Percentiles rank a stretch among this genome's conserved stretches.
These are phyloP conservation scores for Inonotus hispidus DNA, from an alignment of 1,284 basidiomycete species.

Conservation along the genomic window DNA sequence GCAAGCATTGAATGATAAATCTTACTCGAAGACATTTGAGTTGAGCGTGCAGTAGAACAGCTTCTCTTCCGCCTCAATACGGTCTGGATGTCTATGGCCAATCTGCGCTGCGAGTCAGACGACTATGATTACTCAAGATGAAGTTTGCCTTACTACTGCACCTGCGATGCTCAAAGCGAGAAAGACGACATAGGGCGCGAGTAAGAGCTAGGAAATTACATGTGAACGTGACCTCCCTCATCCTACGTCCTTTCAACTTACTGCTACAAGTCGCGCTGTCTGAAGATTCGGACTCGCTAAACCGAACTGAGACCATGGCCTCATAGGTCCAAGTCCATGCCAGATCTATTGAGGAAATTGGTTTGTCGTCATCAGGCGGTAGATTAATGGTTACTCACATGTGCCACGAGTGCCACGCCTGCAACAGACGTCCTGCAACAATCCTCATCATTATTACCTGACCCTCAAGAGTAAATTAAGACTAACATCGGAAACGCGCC, in stretches of 20 bases:
- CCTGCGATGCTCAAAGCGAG: conserved; percentile 14
- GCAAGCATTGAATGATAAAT: not conserved
- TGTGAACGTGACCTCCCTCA: not conserved
- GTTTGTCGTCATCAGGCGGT: not conserved
- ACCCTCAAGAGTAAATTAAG: not conserved
- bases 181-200: conserved; percentile 20
- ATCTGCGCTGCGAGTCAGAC: not conserved
- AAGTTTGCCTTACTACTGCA: conserved; percentile 11
- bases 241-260: not conserved
- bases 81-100: conserved; percentile 7
- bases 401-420: conserved; percentile 18
- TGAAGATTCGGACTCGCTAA: conserved; percentile 14
- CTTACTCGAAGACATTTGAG: conserved; percentile 14
- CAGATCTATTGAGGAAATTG: conserved; percentile 7
- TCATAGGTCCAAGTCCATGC: conserved; percentile 16
- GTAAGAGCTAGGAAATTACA: conserved; percentile 14
- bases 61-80: conserved; percentile 3
- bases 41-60: conserved; percentile 17
- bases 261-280: conserved; percentile 10
- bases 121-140: not conserved
- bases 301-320: conserved; percentile 18
- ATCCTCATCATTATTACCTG: not conserved
- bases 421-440: conserved; percentile 18
- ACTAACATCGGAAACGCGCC: conserved; percentile 19
- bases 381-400: conserved; percentile 11